Evolutionary conservation across 2,329 filamentous ascomycete genomes (phyloP).

Genomic region (Sclerotinia spermophila): DNA sequence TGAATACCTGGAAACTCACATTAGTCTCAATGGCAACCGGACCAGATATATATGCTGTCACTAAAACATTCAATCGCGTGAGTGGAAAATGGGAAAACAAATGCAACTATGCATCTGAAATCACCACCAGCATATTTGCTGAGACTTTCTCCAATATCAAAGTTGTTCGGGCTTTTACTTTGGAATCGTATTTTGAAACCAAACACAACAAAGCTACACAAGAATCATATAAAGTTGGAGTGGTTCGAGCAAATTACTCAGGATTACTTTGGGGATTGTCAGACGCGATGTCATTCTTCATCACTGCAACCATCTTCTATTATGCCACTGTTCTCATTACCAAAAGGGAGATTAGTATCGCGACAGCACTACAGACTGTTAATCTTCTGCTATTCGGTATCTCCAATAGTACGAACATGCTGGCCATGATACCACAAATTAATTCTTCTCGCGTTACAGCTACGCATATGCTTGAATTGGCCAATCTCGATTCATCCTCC

Average conservation of each 20-base stretch:
- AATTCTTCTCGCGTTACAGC: slow-evolving; percentile 70
- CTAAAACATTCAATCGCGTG: slow-evolving; percentile 60
- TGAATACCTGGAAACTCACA: slow-evolving; percentile 74
- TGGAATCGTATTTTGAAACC: slow-evolving; percentile 66
- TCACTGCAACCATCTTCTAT: slow-evolving; percentile 78
- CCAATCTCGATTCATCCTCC: slow-evolving; percentile 49
- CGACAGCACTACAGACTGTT: slow-evolving; percentile 68
- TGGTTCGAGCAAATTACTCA: slow-evolving; percentile 61
- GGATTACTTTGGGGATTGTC: slow-evolving; percentile 75
- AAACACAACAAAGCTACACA: slow-evolving; percentile 56
- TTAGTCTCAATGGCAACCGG: slow-evolving; percentile 68
- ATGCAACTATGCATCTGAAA: slow-evolving; percentile 60
- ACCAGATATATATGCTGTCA: slow-evolving; percentile 64
- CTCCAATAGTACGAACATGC: slow-evolving; percentile 64
- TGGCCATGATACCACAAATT: slow-evolving; percentile 77
- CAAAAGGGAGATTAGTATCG: slow-evolving; percentile 47
- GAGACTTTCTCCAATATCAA: slow-evolving; percentile 78
- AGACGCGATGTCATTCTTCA: slow-evolving; percentile 66
- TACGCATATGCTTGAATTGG: slow-evolving; percentile 66
- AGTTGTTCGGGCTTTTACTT: slow-evolving; percentile 69
- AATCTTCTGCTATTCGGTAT: slow-evolving; percentile 83
- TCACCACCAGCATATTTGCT: slow-evolving; percentile 59
- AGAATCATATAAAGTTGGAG: slow-evolving; percentile 56
- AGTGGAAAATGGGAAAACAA: slow-evolving; percentile 69
- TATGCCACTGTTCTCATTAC: slow-evolving; percentile 68